phyloP scores from a whole-genome alignment of 768 basidiomycete species.

The Artomyces pyxidatus region DNA sequence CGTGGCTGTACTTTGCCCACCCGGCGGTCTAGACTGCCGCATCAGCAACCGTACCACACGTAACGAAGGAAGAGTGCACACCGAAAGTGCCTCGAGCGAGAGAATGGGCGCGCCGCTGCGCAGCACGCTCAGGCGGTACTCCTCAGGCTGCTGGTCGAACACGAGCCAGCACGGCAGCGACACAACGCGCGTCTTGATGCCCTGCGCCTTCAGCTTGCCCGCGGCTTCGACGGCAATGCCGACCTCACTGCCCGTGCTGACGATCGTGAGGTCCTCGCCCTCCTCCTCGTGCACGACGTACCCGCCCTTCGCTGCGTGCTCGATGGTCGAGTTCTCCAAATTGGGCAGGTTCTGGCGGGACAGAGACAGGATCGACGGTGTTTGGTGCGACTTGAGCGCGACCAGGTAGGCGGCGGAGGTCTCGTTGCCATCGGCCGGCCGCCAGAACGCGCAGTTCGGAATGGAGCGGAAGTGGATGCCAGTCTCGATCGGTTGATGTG shows the following conservation, averaged over 20 bases:
- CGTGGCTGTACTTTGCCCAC: conserved; percentile 88
- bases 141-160: conserved; percentile 73
- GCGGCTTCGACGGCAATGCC: conserved; percentile 83
- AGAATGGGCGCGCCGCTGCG: conserved; percentile 86
- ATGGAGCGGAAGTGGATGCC: conserved; percentile 79
- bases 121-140: conserved; percentile 78
- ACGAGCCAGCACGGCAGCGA: conserved; percentile 86
- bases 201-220: conserved; percentile 64
- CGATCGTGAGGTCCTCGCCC: conserved; percentile 80
- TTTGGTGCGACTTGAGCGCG: conserved; percentile 64
- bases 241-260: conserved; percentile 87
- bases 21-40: conserved; percentile 46
- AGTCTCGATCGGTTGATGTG: conserved; percentile 92
- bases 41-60: conserved; percentile 4
- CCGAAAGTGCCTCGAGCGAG: conserved; percentile 76
- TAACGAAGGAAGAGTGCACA: conserved; percentile 23
- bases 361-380: conserved; percentile 77
- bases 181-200: conserved; percentile 76
- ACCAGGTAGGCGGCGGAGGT: conserved; percentile 88
- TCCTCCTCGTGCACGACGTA: conserved; percentile 82
- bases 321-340: conserved; percentile 80
- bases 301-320: conserved; percentile 75
- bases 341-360: conserved; percentile 92
- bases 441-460: conserved; percentile 90
- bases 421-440: conserved; percentile 93